phyloP scores from a whole-genome alignment of 2,329 filamentous ascomycete species.

The Hypoxylon sp. region DNA sequence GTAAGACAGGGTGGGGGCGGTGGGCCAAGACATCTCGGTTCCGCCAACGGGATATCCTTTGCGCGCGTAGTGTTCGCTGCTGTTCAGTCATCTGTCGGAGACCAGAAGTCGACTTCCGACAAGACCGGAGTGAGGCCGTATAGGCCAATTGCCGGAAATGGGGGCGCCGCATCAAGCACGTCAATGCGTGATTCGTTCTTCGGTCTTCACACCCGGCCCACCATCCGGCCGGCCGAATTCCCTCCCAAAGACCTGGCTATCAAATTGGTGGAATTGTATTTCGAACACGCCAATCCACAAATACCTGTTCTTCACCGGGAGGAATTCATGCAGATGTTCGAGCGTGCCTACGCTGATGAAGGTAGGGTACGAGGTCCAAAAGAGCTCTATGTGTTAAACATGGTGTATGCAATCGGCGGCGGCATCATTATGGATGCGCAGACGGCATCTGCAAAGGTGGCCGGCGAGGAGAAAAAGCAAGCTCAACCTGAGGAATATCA shows the following conservation, averaged over 20 bases:
- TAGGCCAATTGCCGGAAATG: slow-evolving; percentile 65
- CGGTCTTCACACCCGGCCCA: slow-evolving; percentile 91
- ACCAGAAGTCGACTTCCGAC: slow-evolving; percentile 77
- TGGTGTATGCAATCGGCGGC: slow-evolving; percentile 95
- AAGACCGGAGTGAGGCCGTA: slow-evolving; percentile 73
- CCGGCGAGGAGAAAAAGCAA: slow-evolving; percentile 60
- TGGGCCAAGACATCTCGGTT: slow-evolving; percentile 85
- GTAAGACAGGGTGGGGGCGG: slow-evolving; percentile 66
- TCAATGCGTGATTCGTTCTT: slow-evolving; percentile 98
- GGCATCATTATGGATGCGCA: slow-evolving; percentile 85
- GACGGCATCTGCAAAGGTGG: slow-evolving; percentile 59
- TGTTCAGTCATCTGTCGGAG: slow-evolving; percentile 79
- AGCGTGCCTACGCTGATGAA: slow-evolving; percentile 81
- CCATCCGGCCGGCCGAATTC: slow-evolving; percentile 87
- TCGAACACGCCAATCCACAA: slow-evolving; percentile 96
- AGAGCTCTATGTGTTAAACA: slow-evolving; percentile 95
- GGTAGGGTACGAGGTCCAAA: slow-evolving; percentile 77
- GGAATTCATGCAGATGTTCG: slow-evolving; percentile 91
- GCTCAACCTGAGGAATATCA: slow-evolving; percentile 95
- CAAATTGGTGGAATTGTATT: slow-evolving; percentile 85
- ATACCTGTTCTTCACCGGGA: slow-evolving; percentile 91
- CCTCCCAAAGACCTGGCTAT: slow-evolving; percentile 81
- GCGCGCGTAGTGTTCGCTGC: slow-evolving; percentile 94
- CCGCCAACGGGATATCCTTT: slow-evolving; percentile 92
- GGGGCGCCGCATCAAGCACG: slow-evolving; percentile 71